These are phyloP conservation scores for Tolypocladium cylindrosporum DNA, from an alignment of 2,329 filamentous ascomycete species.

Conservation along the genomic window DNA sequence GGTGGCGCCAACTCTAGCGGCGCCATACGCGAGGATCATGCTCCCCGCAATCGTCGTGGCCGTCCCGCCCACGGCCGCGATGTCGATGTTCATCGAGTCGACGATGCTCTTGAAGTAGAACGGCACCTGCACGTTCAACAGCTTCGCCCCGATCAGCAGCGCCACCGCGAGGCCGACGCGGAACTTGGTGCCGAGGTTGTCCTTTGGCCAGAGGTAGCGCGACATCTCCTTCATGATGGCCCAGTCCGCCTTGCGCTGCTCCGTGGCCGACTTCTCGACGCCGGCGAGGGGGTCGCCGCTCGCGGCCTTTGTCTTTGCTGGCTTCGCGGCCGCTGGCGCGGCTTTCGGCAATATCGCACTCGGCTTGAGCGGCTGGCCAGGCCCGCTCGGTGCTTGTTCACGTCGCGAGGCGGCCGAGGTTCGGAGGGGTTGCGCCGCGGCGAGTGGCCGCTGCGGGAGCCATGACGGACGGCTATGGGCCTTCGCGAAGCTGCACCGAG, in stretches of 20 bases:
- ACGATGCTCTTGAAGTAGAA: slow-evolving; percentile 99
- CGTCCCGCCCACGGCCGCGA: slow-evolving; percentile 76
- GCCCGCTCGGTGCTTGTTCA: slow-evolving; percentile 6
- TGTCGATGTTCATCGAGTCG: slow-evolving; percentile 94
- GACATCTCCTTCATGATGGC: slow-evolving; percentile 98
- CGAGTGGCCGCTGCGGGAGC: slow-evolving; percentile 14
- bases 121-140: slow-evolving; percentile 93
- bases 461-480: slow-evolving; percentile 16
- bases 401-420: slow-evolving; percentile 19
- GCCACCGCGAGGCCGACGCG: slow-evolving; percentile 78
- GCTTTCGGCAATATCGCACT: slow-evolving; percentile 1
- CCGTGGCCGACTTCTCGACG: slow-evolving; percentile 50
- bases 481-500: slow-evolving; percentile 16
- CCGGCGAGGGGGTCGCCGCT: slow-evolving; percentile 21
- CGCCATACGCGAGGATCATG: slow-evolving; percentile 89
- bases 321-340: slow-evolving; percentile 8
- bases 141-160: slow-evolving; percentile 80
- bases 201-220: slow-evolving; percentile 90
- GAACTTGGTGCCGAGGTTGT: slow-evolving; percentile 60
- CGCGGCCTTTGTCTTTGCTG: slow-evolving; percentile 6
- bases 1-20: slow-evolving; percentile 77
- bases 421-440: slow-evolving; percentile 12
- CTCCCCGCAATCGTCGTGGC: slow-evolving; percentile 81
- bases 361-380: not conserved
- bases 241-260: slow-evolving; percentile 96